phyloP scores from a whole-genome alignment of 371 early-diverging fungal species.

The Haplosporangium sp. region DNA sequence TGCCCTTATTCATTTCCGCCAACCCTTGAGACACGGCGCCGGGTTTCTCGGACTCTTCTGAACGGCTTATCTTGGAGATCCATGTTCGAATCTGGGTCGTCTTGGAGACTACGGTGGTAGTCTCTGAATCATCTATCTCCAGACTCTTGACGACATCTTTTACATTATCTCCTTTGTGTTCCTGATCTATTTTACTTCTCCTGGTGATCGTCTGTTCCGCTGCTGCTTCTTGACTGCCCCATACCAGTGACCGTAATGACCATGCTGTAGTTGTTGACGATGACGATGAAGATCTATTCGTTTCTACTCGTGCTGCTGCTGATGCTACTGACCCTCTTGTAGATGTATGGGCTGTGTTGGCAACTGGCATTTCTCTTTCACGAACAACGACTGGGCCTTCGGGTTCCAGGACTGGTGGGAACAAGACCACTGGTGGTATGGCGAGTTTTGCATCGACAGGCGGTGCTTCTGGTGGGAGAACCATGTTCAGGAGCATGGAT shows the following conservation, averaged over 20 bases:
- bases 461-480: conserved; percentile 35
- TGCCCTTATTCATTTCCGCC: background rate
- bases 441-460: conserved; percentile 24
- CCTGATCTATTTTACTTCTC: background rate
- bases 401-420: conserved; percentile 20
- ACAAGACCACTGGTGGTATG: conserved; percentile 25
- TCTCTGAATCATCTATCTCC: conserved; percentile 6
- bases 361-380: conserved; percentile 4
- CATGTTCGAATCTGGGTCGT: conserved; percentile 27
- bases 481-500: conserved; percentile 43
- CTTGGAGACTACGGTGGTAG: conserved; percentile 22
- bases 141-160: conserved; percentile 8
- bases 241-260: conserved; percentile 25
- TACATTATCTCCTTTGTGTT: background rate
- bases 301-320: background rate
- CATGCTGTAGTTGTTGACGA: conserved; percentile 2
- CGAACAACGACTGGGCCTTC: background rate
- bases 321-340: background rate
- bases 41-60: conserved; percentile 1
- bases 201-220: conserved; percentile 11
- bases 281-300: background rate
- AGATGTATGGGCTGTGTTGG: background rate
- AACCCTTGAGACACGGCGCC: background rate
- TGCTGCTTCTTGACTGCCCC: conserved; percentile 1
- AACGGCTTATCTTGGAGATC: conserved; percentile 35